Conservation (phyloP, 768 basidiomycete genomes). For the Russula abietina region DNA sequence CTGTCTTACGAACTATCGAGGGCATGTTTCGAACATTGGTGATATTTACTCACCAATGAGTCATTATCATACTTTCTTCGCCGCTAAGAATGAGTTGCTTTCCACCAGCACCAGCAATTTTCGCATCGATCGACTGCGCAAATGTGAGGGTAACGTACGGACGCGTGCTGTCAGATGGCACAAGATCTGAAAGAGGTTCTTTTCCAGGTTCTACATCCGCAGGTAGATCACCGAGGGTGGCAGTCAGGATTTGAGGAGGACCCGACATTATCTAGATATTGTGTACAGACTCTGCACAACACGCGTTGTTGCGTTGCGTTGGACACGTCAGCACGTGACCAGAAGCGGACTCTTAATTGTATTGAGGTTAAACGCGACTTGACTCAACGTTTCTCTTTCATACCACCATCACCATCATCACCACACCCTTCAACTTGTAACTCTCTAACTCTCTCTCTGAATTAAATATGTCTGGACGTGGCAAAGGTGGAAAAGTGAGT, state of each 20-base stretch:
- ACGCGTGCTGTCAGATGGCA: slow-evolving; percentile 27
- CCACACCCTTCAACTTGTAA: slow-evolving; percentile 20
- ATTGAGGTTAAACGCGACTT: slow-evolving; percentile 20
- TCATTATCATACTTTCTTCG: slow-evolving; percentile 84
- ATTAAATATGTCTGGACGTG: slow-evolving; percentile 84
- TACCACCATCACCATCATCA: slow-evolving; percentile 26
- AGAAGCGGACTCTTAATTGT: slow-evolving; percentile 17
- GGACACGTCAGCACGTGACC: slow-evolving; percentile 21
- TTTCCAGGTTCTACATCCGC: slow-evolving; percentile 13
- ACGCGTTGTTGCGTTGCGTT: too few species aligned
- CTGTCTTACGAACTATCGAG: slow-evolving; percentile 35
- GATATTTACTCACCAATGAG: slow-evolving; percentile 67
- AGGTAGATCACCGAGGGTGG: slow-evolving; percentile 18
- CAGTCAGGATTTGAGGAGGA: slow-evolving; percentile 15
- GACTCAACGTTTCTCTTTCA: slow-evolving; percentile 22
- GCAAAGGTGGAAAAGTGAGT: slow-evolving; percentile 83
- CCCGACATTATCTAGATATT: slow-evolving; percentile 2
- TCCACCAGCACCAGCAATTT: slow-evolving; percentile 74
- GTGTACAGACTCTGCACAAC: too few species aligned
- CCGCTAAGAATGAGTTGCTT: slow-evolving; percentile 80
- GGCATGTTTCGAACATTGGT: not conserved
- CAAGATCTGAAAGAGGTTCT: slow-evolving; percentile 19
- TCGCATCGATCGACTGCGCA: slow-evolving; percentile 80
- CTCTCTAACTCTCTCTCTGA: slow-evolving; percentile 25
- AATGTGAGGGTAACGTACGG: slow-evolving; percentile 78